phyloP scores from a whole-genome alignment of 306 rosid genomes.

The Malus asiatica region DNA sequence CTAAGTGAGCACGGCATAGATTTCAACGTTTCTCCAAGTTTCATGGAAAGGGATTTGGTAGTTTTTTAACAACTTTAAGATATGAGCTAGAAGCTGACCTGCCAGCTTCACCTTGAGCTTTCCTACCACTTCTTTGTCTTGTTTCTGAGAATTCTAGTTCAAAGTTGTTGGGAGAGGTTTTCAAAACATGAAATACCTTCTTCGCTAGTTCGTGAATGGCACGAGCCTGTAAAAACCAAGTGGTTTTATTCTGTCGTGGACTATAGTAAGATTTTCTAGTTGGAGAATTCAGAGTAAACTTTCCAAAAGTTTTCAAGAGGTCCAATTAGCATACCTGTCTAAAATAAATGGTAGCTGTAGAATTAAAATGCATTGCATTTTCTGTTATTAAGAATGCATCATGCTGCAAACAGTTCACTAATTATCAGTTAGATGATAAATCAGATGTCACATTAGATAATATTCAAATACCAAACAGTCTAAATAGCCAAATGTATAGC shows the following conservation, averaged over 20 bases:
- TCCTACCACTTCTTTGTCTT: slow-evolving; percentile 25
- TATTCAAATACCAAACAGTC: background rate
- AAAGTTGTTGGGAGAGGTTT: slow-evolving; percentile 41
- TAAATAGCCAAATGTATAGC: background rate
- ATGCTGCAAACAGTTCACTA: slow-evolving; percentile 38
- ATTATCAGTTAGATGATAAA: slow-evolving; percentile 15
- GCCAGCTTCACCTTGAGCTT: slow-evolving; percentile 29
- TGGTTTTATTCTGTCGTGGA: background rate
- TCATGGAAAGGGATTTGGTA: slow-evolving; percentile 23
- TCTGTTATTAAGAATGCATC: slow-evolving; percentile 51
- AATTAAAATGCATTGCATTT: slow-evolving; percentile 70
- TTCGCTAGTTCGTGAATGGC: slow-evolving; percentile 41
- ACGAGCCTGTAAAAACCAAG: slow-evolving; percentile 47
- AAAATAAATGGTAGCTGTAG: slow-evolving; percentile 51
- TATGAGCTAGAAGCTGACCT: slow-evolving; percentile 17
- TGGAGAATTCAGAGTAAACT: background rate
- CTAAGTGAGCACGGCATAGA: slow-evolving; percentile 14
- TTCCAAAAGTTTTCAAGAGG: background rate
- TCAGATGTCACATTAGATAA: background rate
- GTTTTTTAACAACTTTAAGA: slow-evolving; percentile 8
- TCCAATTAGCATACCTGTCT: slow-evolving; percentile 46
- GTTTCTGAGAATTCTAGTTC: slow-evolving; percentile 41
- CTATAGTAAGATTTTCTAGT: background rate
- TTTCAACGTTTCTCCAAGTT: slow-evolving; percentile 14
- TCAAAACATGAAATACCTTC: slow-evolving; percentile 42